A percentile compares a stretch with the other conserved stretches of the same genome.
Conservation (phyloP, 441 rosid species). For the Monsonia emarginata region DNA sequence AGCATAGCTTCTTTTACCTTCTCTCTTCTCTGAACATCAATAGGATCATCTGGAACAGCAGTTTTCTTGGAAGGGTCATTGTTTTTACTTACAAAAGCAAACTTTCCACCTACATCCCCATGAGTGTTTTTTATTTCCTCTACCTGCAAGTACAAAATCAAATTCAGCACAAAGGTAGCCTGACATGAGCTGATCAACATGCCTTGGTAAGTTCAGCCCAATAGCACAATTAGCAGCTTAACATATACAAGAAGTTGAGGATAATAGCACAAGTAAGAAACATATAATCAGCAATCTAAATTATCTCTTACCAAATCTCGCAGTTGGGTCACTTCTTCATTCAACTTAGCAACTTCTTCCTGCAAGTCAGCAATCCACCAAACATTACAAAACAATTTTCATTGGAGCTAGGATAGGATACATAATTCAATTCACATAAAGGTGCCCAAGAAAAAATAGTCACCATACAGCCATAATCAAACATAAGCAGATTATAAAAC, state of each 20-base stretch:
- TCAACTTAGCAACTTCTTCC: slow-evolving; percentile 60
- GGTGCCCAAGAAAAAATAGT: neutral
- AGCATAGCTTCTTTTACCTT: slow-evolving; percentile 93
- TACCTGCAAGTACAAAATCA: slow-evolving; percentile 30
- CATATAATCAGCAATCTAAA: neutral
- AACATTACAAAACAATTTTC: neutral
- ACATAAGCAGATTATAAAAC: neutral
- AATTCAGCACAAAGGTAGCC: neutral
- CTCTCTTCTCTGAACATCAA: slow-evolving; percentile 55
- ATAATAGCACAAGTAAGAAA: slow-evolving; percentile 1
- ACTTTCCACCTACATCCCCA: slow-evolving; percentile 21
- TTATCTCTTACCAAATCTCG: slow-evolving; percentile 38
- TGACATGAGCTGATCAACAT: neutral
- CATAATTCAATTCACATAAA: neutral
- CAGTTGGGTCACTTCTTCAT: slow-evolving; percentile 43
- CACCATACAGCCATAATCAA: neutral
- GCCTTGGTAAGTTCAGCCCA: neutral
- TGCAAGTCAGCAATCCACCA: slow-evolving; percentile 28
- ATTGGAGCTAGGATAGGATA: neutral
- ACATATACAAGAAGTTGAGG: neutral
- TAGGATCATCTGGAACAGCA: slow-evolving; percentile 38
- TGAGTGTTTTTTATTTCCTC: slow-evolving; percentile 33
- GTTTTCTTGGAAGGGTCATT: slow-evolving; percentile 9
- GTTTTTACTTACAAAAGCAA: neutral
- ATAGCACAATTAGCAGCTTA: neutral